Conservation (phyloP, 177 flowering plant genomes). For the Vitis hybrid region DNA sequence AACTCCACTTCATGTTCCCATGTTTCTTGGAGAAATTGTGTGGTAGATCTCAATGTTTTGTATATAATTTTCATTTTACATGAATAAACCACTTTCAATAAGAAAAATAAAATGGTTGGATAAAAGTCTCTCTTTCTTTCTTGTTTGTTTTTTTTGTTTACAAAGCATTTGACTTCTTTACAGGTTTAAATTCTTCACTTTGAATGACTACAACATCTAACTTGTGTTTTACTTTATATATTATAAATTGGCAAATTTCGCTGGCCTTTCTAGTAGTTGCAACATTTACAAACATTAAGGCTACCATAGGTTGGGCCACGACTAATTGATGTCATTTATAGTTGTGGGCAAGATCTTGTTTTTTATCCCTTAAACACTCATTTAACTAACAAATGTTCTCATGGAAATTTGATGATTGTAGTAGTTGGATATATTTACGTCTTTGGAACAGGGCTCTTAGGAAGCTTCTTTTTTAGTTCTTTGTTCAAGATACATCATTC, state of each 20-base stretch:
- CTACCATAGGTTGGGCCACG: constrained; percentile 68
- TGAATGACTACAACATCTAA: constrained; percentile 79
- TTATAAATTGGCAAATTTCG: constrained; percentile 79
- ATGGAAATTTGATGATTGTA: constrained; percentile 36
- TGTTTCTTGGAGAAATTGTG: too few species aligned
- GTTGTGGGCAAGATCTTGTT: background rate
- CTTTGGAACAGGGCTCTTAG: constrained; percentile 80
- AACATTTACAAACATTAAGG: constrained; percentile 68
- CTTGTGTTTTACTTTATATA: constrained; percentile 80
- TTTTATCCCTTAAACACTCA: too few species aligned
- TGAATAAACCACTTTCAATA: too few species aligned
- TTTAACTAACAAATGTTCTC: background rate
- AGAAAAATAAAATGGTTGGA: too few species aligned
- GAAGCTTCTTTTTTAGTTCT: constrained; percentile 67
- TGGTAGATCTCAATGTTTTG: too few species aligned
- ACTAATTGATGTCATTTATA: constrained; percentile 8
- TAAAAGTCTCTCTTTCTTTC: too few species aligned
- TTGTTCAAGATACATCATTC: constrained; percentile 69
- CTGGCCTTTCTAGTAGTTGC: constrained; percentile 73
- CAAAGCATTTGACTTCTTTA: constrained; percentile 12
- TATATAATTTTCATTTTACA: too few species aligned
- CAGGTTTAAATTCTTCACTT: constrained; percentile 83
- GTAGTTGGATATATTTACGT: constrained; percentile 70
- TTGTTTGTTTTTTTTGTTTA: too few species aligned
- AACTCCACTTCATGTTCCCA: too few species aligned